Evolutionary conservation across 176 grass and related monocot species (phyloP).

Genomic region (Zea luxurians): DNA sequence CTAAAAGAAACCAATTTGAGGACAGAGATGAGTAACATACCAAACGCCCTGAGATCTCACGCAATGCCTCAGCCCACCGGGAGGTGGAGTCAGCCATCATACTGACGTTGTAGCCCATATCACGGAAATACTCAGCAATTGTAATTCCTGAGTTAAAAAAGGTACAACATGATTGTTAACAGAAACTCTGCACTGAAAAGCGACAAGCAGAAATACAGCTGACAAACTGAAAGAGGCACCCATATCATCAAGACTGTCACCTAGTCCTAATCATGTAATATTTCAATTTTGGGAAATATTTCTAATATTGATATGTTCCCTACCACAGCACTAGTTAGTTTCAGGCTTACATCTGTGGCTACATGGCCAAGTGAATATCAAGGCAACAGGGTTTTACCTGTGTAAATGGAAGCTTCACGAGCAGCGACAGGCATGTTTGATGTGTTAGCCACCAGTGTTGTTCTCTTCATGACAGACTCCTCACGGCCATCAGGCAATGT

Average conservation of each 20-base stretch:
- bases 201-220: not conserved
- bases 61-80: conserved; percentile 78
- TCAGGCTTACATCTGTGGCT: not conserved
- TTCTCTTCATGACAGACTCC: conserved; percentile 95
- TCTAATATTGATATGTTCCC: not conserved
- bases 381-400: conserved; percentile 46
- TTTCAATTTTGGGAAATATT: not conserved
- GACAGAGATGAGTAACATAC: conserved; percentile 30
- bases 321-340: not conserved
- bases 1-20: not conserved
- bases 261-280: not conserved
- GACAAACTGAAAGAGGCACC: not conserved
- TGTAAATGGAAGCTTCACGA: conserved; percentile 98
- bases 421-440: conserved; percentile 97
- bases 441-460: conserved; percentile 91
- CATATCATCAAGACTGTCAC: not conserved
- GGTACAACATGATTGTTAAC: conserved; percentile 25
- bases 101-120: conserved; percentile 96
- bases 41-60: conserved; percentile 70
- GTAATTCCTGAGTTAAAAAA: conserved; percentile 57
- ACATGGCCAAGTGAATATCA: not conserved
- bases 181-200: not conserved
- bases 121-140: conserved; percentile 89
- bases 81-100: conserved; percentile 99
- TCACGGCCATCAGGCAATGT: conserved; percentile 85